Base-by-base conservation (phyloP, 345 rosid species). In the Arabis hirsuta region DNA sequence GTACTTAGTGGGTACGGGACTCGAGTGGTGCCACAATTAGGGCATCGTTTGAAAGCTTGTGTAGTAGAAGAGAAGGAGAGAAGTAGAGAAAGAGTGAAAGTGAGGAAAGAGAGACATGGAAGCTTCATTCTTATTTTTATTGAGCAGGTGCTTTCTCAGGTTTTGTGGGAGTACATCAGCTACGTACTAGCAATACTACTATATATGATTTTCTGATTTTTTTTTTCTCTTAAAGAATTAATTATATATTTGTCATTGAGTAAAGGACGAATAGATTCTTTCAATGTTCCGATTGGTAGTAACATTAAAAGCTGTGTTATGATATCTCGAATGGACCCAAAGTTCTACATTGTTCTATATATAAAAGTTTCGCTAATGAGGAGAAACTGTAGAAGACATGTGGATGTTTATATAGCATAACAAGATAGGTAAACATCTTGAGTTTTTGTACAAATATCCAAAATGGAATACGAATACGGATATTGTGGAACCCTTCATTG, bases 1-100 rank as follows among this genome's bases (percentile, higher is more conserved):
- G 74, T 74, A 54, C 81, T 81, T 31, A 81, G 59, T 0, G 81
- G 84, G 50, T 77, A 77, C 6, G 84, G 81, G 32, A 79, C 79
- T 70, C 54, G 76, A 3, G 54, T 57, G 29, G 55, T 50, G 2
- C 86, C 82, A 16, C 83, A 80, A 50, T 64, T 67, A 1, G 66
- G 73, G 39, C 73, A 69, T 44, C 63, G 56, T 59, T 56, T 69
- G 65, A 69, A 56, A 56, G 66, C 31, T 22, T 44, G 9, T 12
- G 12, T 7, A 3, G 43, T 10, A 13, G 66, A 58, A 24, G 27
- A 43, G 22, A 43, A 43, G 3, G 20, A 20, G 19, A 44, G 10
- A 32, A 67, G 43, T 44, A 51, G 13, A 22, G 11, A 12, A 55
- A 68, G 55, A 68, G 55, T 43, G 72, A 54, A 29, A 29, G 24